Evolutionary conservation across 352 stramenopile genomes (phyloP), one percentile per base, ranked within the genome.

Genomic region (Phytophthora ramorum): DNA sequence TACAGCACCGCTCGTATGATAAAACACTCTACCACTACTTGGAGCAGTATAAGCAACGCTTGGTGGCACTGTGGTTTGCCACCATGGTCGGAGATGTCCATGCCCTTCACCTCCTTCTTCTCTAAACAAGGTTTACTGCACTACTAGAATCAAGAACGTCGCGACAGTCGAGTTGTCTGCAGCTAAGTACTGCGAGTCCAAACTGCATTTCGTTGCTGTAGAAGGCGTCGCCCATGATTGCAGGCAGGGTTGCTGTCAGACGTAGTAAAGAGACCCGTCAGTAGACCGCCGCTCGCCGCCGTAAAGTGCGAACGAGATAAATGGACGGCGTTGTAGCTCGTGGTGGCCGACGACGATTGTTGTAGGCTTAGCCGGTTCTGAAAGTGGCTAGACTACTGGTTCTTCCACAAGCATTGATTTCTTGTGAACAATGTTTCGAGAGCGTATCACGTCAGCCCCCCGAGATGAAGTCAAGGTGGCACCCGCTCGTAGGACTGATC

Each of bases 241-340:
- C 85, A 81, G 40, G 62, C 63, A 12, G 78, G 81, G 63, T 87
- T 86, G 30, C 83, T 58, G 1, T 85, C 43, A 8, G 56, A 60
- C 2, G 76, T 88, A 7, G 81, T 81, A 49, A 95, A 91, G 4
- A 95, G 66, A 24, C 84, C 87, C 0, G 83, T 89, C 10, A 92
- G 57, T 22, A 95, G 56, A 24, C 76, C 80, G 17, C 5, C 87
- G 85, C 10, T 63, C 83, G 17, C 81, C 76, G 49, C 83, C 83
- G 66, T 93, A 83, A 59, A 93, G 82, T 6, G 63, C 85, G 58
- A 93, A 92, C 53, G 76, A 76, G 69, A 91, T n/a, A 92, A 41
- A 47, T 74, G 68, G 5, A 91, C 78, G n/a, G 77, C 78, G 2
- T 52, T 59, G 45, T 90, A 92, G n/a, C 73, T 76, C 1, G 78